Evolutionary conservation across 2,329 filamentous ascomycete genomes (phyloP).

Genomic region (Ceratocystis lukuohia): DNA sequence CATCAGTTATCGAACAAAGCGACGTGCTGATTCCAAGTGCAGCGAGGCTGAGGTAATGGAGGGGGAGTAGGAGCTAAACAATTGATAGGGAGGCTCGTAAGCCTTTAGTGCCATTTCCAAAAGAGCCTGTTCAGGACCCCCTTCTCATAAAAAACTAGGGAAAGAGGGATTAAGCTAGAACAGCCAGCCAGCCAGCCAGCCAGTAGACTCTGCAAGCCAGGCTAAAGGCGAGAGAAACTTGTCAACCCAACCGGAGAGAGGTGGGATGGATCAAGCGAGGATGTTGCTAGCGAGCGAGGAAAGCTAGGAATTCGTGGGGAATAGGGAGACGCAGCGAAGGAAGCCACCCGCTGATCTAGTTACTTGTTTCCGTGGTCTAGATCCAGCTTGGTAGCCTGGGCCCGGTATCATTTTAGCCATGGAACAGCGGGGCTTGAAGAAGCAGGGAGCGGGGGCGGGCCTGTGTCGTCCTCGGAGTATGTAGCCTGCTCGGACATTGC

Average conservation of each 20-base stretch:
- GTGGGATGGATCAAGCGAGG: not conserved
- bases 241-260: not conserved
- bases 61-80: not conserved
- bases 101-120: not conserved
- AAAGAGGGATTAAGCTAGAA: not conserved
- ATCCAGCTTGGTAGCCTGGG: too few relatives aligned
- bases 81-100: conserved; percentile 1
- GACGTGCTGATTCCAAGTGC: not conserved
- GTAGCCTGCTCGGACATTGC: not conserved
- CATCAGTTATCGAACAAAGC: not conserved
- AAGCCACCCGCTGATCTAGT: too few relatives aligned
- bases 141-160: not conserved
- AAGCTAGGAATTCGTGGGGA: not conserved
- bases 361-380: too few relatives aligned
- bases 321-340: not conserved
- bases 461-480: too few relatives aligned
- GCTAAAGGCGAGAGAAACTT: not conserved
- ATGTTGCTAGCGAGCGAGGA: not conserved
- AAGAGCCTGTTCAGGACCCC: not conserved
- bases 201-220: not conserved
- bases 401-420: too few relatives aligned
- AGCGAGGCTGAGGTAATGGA: not conserved
- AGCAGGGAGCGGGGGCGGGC: too few relatives aligned
- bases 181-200: not conserved
- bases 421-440: too few relatives aligned